Percentiles rank a stretch among this genome's conserved stretches.
These are phyloP conservation scores for Fusarium redolens DNA, from an alignment of 2,329 filamentous ascomycete species.

Conservation along the genomic window DNA sequence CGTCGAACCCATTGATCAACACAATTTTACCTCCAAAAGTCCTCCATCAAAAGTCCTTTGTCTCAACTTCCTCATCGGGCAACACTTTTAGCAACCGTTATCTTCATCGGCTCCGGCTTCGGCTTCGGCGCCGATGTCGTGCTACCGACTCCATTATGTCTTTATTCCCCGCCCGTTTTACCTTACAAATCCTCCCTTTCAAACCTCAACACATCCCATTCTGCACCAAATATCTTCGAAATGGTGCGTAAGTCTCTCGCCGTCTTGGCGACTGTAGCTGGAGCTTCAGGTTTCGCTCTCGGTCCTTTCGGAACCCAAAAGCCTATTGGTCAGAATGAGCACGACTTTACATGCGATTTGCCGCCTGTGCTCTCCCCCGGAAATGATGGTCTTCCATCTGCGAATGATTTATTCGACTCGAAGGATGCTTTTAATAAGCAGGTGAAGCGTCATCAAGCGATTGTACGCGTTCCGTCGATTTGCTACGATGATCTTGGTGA, in stretches of 20 bases:
- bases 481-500: constrained; percentile 67
- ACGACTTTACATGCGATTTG: constrained; percentile 48
- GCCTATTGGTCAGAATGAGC: constrained; percentile 22
- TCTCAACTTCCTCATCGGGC: constrained; percentile 22
- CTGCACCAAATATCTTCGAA: neutral
- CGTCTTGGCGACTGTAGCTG: constrained; percentile 30
- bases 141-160: constrained; percentile 14
- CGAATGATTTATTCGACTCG: constrained; percentile 48
- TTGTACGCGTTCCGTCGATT: constrained; percentile 66
- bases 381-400: constrained; percentile 49
- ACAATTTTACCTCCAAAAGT: neutral
- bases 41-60: constrained; percentile 12
- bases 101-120: constrained; percentile 4
- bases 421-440: constrained; percentile 53
- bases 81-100: constrained; percentile 8
- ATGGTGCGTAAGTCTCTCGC: constrained; percentile 38
- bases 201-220: neutral
- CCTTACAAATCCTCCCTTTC: neutral
- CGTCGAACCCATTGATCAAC: neutral
- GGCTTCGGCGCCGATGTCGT: constrained; percentile 34
- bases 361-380: constrained; percentile 49
- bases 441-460: constrained; percentile 62
- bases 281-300: constrained; percentile 24
- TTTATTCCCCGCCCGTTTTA: constrained; percentile 20
- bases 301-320: constrained; percentile 31